These are phyloP conservation scores for Garcia nutans DNA, from an alignment of 345 rosid genomes.

Conservation along the genomic window DNA sequence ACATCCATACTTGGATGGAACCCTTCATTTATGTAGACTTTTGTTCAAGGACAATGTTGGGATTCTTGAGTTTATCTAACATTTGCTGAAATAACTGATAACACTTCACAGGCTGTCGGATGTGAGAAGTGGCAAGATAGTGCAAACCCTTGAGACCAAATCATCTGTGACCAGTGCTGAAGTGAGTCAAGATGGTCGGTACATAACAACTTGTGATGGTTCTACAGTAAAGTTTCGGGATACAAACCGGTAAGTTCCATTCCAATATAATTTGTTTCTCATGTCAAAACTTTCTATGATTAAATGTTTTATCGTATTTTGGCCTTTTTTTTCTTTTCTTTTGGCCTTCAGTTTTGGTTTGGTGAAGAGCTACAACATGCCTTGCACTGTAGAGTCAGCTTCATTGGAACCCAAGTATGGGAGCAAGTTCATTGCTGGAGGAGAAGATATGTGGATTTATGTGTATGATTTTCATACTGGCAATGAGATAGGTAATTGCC, in stretches of 20 bases:
- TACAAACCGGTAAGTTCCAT: constrained; percentile 70
- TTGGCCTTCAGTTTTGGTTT: constrained; percentile 65
- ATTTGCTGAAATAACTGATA: background rate
- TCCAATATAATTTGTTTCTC: background rate
- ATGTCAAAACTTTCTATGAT: background rate
- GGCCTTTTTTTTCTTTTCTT: background rate
- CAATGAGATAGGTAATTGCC: constrained; percentile 52
- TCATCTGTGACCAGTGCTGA: constrained; percentile 87
- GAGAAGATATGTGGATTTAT: constrained; percentile 90
- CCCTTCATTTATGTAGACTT: background rate
- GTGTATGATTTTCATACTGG: constrained; percentile 77
- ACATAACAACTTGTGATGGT: constrained; percentile 83
- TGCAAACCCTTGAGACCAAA: constrained; percentile 70
- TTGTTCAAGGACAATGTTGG: background rate
- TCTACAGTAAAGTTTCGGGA: constrained; percentile 90
- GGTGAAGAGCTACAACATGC: constrained; percentile 88
- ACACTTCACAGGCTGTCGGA: constrained; percentile 71
- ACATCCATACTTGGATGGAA: too few species aligned
- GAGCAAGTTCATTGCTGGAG: constrained; percentile 77
- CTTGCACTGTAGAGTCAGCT: constrained; percentile 72
- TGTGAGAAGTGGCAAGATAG: constrained; percentile 68
- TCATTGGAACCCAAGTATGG: constrained; percentile 78
- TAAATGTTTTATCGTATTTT: background rate
- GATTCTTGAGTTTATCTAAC: background rate
- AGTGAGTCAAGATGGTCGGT: constrained; percentile 83